Evolutionary conservation across 441 rosid species (phyloP).

Genomic region (Mallotus repandus): DNA sequence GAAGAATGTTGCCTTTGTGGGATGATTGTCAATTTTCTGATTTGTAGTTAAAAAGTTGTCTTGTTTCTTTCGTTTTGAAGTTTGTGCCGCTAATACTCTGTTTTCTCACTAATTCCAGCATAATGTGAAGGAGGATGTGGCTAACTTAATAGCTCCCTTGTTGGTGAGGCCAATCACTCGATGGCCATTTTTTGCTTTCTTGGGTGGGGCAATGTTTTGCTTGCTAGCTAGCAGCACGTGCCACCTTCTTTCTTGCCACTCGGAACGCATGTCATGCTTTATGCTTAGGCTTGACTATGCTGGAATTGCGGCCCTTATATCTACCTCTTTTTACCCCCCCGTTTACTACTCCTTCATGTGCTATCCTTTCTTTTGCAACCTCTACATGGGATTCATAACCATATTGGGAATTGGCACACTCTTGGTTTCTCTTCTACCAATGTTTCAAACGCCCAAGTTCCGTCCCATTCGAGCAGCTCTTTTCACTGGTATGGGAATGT

Average conservation of each 20-base stretch:
- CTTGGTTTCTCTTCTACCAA: slow-evolving; percentile 67
- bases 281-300: slow-evolving; percentile 91
- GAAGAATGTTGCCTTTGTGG: background rate
- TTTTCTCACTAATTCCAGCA: slow-evolving; percentile 36
- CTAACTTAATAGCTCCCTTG: slow-evolving; percentile 52
- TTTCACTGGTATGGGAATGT: slow-evolving; percentile 81
- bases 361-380: slow-evolving; percentile 79
- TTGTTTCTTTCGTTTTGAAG: slow-evolving; percentile 2
- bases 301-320: slow-evolving; percentile 80
- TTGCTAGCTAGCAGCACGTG: slow-evolving; percentile 81
- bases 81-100: slow-evolving; percentile 9
- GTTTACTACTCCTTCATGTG: slow-evolving; percentile 97
- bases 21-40: background rate
- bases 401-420: slow-evolving; percentile 64
- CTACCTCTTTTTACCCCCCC: slow-evolving; percentile 85
- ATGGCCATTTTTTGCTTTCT: slow-evolving; percentile 73
- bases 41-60: background rate
- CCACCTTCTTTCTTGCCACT: slow-evolving; percentile 91
- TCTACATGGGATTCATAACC: slow-evolving; percentile 79
- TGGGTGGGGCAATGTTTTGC: slow-evolving; percentile 97
- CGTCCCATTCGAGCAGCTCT: slow-evolving; percentile 67
- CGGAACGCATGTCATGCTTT: slow-evolving; percentile 68
- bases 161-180: slow-evolving; percentile 57
- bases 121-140: slow-evolving; percentile 52
- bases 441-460: slow-evolving; percentile 74